Base-by-base conservation (phyloP, 345 rosid species). In the Laguncularia racemosa region DNA sequence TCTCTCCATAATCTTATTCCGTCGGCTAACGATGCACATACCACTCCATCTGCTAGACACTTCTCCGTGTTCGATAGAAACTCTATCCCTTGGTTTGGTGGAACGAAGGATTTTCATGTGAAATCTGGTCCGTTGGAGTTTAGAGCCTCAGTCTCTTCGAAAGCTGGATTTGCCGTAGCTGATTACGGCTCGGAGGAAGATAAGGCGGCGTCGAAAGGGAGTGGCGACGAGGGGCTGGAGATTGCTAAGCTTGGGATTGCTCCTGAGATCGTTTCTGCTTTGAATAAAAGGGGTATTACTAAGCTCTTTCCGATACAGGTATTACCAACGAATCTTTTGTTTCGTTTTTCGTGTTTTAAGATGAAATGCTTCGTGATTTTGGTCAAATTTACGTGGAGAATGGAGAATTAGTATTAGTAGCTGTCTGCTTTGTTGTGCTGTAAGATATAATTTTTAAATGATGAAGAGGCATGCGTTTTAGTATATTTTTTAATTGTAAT, bases 281-380 rank as follows among this genome's bases (percentile, higher is more conserved):
- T 95, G 81, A 81, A 76, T 20, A 53, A 50, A 44, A 83, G 46
- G 54, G 89, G 95, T 20, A 95, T 95, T 33, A 60, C 60, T 18
- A 88, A 74, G 59, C 85, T 95, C 61, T 95, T 95, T 14, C 97
- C 99, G 16, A 95, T 95, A 63, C 99, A 95, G 88, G 96, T 91
- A 58, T 12, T 21, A 13, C 28, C 17, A 33, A 4, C 1, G 10
- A 8, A 12, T 14, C 20, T 51, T 28, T 57, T 20, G 43, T 14
- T 48, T 48, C 13, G 26, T 46, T 16, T 23, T 14, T 44, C 38
- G 10, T 21, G 33, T 23, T 2, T 51, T 3, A 26, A 16, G 19
- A 6, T 12, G 19, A 1, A 14, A 3, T 16, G 7, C 13, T 28
- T 21, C 19, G 16, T 48, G 53, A 40, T 28, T 19, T 57, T 15